Evolutionary conservation across 2,329 filamentous ascomycete species (phyloP).

Genomic region (Ascochyta lentis): DNA sequence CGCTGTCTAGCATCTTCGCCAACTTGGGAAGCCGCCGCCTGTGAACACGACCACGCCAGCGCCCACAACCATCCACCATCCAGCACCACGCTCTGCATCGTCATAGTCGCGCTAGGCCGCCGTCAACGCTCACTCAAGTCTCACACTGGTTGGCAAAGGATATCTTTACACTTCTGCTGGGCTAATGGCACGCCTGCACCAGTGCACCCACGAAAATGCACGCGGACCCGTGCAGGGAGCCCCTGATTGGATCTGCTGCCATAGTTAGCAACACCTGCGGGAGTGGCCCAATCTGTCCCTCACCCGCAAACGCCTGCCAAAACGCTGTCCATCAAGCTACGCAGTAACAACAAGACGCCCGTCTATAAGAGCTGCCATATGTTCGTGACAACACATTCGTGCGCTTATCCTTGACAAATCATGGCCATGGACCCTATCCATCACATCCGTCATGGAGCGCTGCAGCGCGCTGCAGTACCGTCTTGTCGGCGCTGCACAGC

Average conservation of each 20-base stretch:
- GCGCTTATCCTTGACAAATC: not conserved
- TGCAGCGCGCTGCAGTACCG: not conserved
- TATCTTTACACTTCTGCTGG: slow-evolving; percentile 5
- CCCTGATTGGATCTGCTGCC: slow-evolving; percentile 5
- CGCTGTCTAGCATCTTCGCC: not conserved
- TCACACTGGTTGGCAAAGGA: not conserved
- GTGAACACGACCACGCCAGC: not conserved
- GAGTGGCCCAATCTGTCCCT: not conserved
- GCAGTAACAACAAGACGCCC: not conserved
- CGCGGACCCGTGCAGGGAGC: not conserved
- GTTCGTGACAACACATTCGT: not conserved
- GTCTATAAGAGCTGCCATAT: not conserved
- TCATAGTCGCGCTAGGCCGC: slow-evolving; percentile 4
- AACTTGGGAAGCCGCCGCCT: no score
- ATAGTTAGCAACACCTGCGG: slow-evolving; percentile 3
- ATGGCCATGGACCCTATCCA: not conserved
- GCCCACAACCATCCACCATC: not conserved
- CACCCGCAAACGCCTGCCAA: not conserved
- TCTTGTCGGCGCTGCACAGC: slow-evolving; percentile 9
- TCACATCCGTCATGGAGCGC: not conserved
- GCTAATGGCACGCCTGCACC: not conserved
- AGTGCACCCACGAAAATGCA: not conserved
- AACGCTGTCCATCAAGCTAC: not conserved
- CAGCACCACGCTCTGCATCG: not conserved
- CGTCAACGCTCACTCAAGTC: not conserved